Conservation (phyloP, 495 filamentous ascomycete species). For the Daldinia decipiens region DNA sequence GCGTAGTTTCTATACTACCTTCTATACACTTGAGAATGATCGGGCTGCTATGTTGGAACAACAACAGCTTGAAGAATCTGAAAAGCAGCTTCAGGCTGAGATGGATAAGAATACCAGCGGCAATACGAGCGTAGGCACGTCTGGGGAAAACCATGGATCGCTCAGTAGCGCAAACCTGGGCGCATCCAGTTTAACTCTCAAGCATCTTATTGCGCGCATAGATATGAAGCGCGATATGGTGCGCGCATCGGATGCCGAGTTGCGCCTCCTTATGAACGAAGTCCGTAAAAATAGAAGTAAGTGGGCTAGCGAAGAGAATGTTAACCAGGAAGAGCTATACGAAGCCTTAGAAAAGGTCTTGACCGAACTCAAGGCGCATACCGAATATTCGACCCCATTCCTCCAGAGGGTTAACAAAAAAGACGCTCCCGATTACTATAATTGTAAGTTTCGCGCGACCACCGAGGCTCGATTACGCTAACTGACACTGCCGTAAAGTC, state of each 20-base stretch:
- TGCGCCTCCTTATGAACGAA: slow-evolving; percentile 92
- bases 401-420: slow-evolving; percentile 92
- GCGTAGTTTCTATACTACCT: slow-evolving; percentile 87
- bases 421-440: slow-evolving; percentile 95
- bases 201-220: slow-evolving; percentile 94
- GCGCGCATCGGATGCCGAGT: slow-evolving; percentile 87
- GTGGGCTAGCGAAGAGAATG: slow-evolving; percentile 97
- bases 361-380: slow-evolving; percentile 94
- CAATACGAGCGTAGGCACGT: slow-evolving; percentile 57
- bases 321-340: slow-evolving; percentile 97
- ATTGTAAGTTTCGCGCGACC: slow-evolving; percentile 63
- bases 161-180: slow-evolving; percentile 93
- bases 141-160: slow-evolving; percentile 75
- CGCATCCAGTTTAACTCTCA: slow-evolving; percentile 94
- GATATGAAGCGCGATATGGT: slow-evolving; percentile 91
- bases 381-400: slow-evolving; percentile 94
- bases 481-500: slow-evolving; percentile 62
- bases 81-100: slow-evolving; percentile 94
- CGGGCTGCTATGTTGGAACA: slow-evolving; percentile 96
- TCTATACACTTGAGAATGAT: slow-evolving; percentile 96
- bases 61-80: slow-evolving; percentile 94
- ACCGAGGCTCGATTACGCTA: neutral
- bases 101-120: slow-evolving; percentile 72
- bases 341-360: slow-evolving; percentile 96
- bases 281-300: slow-evolving; percentile 97